Base-by-base conservation (phyloP, 805 yeast genomes). In the Cyberlindnera subsufficiens region DNA sequence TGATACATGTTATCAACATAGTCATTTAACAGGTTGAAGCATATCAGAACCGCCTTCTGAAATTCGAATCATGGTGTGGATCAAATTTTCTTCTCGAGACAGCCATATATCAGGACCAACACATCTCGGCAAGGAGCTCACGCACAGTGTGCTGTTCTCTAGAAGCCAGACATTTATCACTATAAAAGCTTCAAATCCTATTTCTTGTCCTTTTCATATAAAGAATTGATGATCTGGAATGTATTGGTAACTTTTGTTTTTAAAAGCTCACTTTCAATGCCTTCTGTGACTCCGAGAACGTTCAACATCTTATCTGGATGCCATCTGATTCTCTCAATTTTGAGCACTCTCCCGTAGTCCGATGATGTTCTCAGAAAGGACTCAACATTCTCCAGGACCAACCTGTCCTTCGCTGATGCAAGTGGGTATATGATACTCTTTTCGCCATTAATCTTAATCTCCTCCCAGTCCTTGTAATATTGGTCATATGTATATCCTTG, bases 221-320 rank as follows among this genome's bases (percentile, higher is more conserved):
- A 30, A 14, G 55, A 60, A 45, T 74, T 73, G 5, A 74, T 59
- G 2, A 62, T 46, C 50, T 74, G 78, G 47, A 72, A 74, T 3
- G 66, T 56, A n/a, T 45, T 46, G 0, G 76, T 74, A 10, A 71
- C 62, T 32, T 53, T 55, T 3, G 46, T 45, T 38, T 58, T 55
- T 13, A 50, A 27, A 5, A 38, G 30, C 19, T 41, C 27, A 20
- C 46, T 43, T 17, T 41, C 43, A 4, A 39, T 18, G 11, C 34
- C 19, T 44, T 44, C 47, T 1, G 32, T 15, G 2, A 55, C 31
- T 43, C 57, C 46, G 3, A 66, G 52, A 32, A 55, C 56, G 10
- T 58, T 55, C 10, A 56, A 52, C 80, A 82, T 74, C 52, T 71
- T 74, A 54, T 82, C 89, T 1, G 89, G 89, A 56, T 82, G 89